Evolutionary conservation across 495 filamentous ascomycete species (phyloP).

Genomic region (Hypoxylon trugodes): DNA sequence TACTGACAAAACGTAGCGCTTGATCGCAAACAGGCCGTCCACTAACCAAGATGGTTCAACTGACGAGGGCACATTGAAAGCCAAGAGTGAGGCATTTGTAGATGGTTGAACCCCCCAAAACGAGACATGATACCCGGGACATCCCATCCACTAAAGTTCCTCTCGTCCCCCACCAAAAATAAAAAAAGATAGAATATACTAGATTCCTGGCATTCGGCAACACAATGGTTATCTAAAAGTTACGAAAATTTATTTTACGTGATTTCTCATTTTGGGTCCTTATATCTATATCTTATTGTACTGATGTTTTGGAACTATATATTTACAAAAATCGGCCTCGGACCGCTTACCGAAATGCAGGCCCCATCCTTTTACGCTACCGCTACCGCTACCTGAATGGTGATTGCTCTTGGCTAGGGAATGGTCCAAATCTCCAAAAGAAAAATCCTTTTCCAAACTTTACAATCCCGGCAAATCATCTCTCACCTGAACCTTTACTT

Average conservation of each 20-base stretch:
- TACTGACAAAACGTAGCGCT: constrained; percentile 39
- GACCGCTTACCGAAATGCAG: too few species aligned
- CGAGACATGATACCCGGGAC: constrained; percentile 2
- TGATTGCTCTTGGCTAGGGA: too few species aligned
- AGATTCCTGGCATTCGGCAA: neutral
- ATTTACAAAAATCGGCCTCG: too few species aligned
- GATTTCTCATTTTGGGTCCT: neutral
- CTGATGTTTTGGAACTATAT: too few species aligned
- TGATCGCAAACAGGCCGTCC: constrained; percentile 54
- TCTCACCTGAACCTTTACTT: constrained; percentile 16
- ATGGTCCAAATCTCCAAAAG: too few species aligned
- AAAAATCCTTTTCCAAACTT: too few species aligned
- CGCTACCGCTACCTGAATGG: too few species aligned
- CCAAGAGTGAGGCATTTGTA: constrained; percentile 49
- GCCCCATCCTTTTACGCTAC: too few species aligned
- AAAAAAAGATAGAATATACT: constrained; percentile 8
- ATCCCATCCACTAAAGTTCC: neutral
- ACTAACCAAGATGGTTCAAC: constrained; percentile 42
- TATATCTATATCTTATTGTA: neutral
- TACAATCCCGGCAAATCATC: neutral
- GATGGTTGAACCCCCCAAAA: constrained; percentile 40
- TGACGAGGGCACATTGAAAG: constrained; percentile 43
- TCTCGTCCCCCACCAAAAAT: neutral
- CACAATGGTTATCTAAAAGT: constrained; percentile 11
- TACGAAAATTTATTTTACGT: neutral